Evolutionary conservation across 345 rosid species (phyloP), one percentile per base, ranked within the genome.

Genomic region (Eucalyptus victrix): DNA sequence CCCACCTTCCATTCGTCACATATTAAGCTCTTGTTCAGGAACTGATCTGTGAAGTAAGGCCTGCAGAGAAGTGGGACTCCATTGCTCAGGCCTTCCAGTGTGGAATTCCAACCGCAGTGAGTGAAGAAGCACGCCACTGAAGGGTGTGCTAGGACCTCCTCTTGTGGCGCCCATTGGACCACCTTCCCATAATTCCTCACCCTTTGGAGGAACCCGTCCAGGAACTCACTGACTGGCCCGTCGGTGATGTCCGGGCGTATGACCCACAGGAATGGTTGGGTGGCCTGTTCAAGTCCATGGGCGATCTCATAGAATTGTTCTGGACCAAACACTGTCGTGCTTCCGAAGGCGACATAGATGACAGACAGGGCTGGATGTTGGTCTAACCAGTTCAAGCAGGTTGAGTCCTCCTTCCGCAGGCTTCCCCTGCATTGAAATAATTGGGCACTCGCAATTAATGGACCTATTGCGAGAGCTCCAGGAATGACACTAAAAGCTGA

Each of bases 311-410:
- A 81, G 1, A 95, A 90, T 81, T 95, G 94, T 18, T 90, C 47
- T 37, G 90, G 91, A 37, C 88, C 88, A 24, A 90, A 40, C 40
- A 80, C n/a, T 3, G 80, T 62, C 4, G 88, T 2, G 88, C 94
- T 95, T 9, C 96, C 95, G 45, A 95, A 94, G 21, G 97, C 93
- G 62, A 92, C 91, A 86, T 95, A 95, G 16, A 94, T 90, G 37
- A 94, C 93, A 0, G 96, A 92, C 4, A 89, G 72, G 5, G 89
- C 19, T 26, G 92, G 88, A 60, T 88, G 94, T 32, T 92, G 86
- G 76, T 95, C 93, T 13, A 96, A 94, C 96, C 95, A 95, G 83
- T 58, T 49, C 87, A 91, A 88, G 89, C 92, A 91, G 49, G 92
- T 65, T 17, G 83, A 83, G 76, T 93, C 93, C 90, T 91, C 92